Base-by-base conservation (phyloP, 805 yeast species). In the Saccharomycopsis fodiens region DNA sequence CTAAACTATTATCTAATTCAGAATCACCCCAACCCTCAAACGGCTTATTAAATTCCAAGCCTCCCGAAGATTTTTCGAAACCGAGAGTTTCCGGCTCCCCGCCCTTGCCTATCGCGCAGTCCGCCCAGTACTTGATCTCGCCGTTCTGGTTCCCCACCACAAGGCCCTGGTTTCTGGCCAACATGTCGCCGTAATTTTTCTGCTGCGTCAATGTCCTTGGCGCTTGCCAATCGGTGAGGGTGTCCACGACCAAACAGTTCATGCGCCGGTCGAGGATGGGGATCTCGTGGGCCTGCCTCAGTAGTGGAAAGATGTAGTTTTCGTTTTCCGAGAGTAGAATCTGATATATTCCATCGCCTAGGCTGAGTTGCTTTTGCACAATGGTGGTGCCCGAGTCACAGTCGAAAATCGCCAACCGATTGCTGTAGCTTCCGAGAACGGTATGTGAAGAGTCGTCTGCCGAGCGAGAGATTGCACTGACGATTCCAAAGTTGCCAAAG, bases 201-300 rank as follows among this genome's bases (percentile, higher is more conserved):
- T 60, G 64, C 32, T 54, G 51, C 12, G 39, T 42, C 3, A 49
- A 31, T 8, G n/a, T 37, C 8, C 35, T 20, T 8, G 15, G 22
- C 8, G 5, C 5, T 34, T 40, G 44, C 36, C 44, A 41, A 4
- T 52, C 48, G 1, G 22, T 3, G 20, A 55, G 46, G 0, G 39
- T 25, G 3, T 46, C 42, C 3, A 50, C 49, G 54, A 41, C 30
- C 37, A 37, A 1, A 50, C 54, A 22, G 53, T 47, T 32, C 65
- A 62, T 59, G 23, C 75, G 47, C 2, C 54, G 32, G 46, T 69
- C 75, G 10, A 67, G 45, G 2, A 69, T 54, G 3, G 59, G 59
- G 19, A 69, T 63, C 1, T 15, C 35, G 19, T 52, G 43, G 6
- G 60, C 47, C 29, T 59, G 55, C 27, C 75, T 54, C 27, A 60